phyloP scores from a whole-genome alignment of 2,329 filamentous ascomycete species.

The Fusarium nelsonii region DNA sequence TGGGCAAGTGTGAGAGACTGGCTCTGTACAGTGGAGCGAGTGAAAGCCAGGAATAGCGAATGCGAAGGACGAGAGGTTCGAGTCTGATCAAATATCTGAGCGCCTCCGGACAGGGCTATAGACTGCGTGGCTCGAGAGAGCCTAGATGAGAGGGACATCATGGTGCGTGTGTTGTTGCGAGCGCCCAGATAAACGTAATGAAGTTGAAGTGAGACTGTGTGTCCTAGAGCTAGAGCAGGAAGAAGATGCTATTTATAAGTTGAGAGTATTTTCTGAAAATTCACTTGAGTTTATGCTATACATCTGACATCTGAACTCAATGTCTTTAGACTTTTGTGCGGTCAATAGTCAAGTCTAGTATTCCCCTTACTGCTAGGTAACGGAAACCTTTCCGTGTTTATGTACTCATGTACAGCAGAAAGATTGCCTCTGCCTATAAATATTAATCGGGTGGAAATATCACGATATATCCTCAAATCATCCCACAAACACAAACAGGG shows the following conservation, averaged over 20 bases:
- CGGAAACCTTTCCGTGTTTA: not conserved
- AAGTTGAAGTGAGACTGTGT: not conserved
- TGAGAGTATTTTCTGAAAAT: not conserved
- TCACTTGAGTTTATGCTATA: not conserved
- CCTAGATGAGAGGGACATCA: not conserved
- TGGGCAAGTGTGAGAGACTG: not conserved
- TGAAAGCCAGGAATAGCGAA: not conserved
- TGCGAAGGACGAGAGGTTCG: not conserved
- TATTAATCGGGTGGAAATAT: not conserved
- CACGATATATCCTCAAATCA: not conserved
- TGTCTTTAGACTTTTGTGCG: not conserved
- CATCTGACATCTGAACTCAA: not conserved
- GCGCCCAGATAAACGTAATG: not conserved
- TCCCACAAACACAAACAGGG: too few relatives aligned
- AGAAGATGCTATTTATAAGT: not conserved
- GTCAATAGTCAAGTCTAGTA: not conserved
- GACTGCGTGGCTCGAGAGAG: not conserved
- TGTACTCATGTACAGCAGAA: not conserved
- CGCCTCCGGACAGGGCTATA: not conserved
- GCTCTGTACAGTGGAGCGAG: not conserved
- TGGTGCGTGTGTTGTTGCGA: not conserved
- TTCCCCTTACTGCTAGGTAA: not conserved
- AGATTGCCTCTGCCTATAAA: fast-evolving
- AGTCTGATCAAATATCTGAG: not conserved
- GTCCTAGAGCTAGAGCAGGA: not conserved